Conservation (phyloP, 306 rosid species). For the Sicyos baderoa region DNA sequence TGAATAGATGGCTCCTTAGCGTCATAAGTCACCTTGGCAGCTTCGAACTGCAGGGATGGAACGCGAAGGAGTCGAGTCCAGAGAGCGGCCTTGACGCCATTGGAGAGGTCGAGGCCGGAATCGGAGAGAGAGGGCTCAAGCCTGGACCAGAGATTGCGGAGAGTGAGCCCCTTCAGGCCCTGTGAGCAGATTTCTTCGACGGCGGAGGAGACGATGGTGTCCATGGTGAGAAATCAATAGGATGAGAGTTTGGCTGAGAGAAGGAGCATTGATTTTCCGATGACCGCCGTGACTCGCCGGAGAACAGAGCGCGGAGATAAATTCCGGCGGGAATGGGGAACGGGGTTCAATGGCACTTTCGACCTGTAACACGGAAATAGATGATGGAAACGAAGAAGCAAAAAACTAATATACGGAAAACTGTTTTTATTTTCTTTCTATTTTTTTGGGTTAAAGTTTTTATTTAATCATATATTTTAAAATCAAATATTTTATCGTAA, state of each 20-base stretch:
- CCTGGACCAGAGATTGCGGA: slow-evolving; percentile 34
- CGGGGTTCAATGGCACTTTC: not conserved
- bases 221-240: slow-evolving; percentile 25
- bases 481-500: too few species aligned
- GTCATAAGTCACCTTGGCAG: slow-evolving; percentile 12
- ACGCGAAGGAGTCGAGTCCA: slow-evolving; percentile 56
- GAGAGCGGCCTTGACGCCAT: slow-evolving; percentile 37
- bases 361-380: not conserved
- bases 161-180: slow-evolving; percentile 30
- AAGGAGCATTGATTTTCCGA: not conserved
- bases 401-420: too few species aligned
- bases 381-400: not conserved
- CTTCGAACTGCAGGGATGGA: slow-evolving; percentile 51
- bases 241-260: not conserved
- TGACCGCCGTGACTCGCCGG: not conserved
- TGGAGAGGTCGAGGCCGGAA: slow-evolving; percentile 37
- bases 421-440: too few species aligned
- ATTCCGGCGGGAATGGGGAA: not conserved
- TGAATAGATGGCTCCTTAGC: slow-evolving; percentile 33
- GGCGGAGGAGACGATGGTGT: slow-evolving; percentile 31
- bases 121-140: slow-evolving; percentile 31
- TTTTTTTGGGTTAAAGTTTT: too few species aligned
- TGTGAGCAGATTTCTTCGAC: slow-evolving; percentile 43
- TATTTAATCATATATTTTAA: too few species aligned
- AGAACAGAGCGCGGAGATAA: not conserved